Evolutionary conservation across 352 stramenopile genomes (phyloP).

Genomic region (Phytophthora pseudosyringae): DNA sequence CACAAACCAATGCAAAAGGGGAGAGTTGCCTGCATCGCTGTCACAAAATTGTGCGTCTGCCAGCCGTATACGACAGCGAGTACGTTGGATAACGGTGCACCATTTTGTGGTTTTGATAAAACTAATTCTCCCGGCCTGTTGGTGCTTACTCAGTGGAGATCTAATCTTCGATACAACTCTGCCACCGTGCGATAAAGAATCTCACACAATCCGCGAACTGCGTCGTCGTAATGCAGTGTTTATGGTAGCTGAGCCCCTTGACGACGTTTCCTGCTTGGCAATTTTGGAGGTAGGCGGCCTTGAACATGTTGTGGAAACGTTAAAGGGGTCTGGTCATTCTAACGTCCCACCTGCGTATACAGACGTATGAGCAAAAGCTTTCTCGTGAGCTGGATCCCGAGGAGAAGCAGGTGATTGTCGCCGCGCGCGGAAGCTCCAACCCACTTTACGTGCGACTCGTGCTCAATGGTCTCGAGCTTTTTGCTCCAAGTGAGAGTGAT

Average conservation of each 20-base stretch:
- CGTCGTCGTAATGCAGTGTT: conserved; percentile 64
- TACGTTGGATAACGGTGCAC: conserved; percentile 23
- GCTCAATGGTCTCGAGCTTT: conserved; percentile 66
- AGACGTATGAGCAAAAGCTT: conserved; percentile 49
- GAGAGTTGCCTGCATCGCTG: conserved; percentile 46
- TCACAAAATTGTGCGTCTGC: conserved; percentile 50
- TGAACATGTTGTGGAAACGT: neutral
- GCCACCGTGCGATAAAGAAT: conserved; percentile 50
- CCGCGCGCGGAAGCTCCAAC: conserved; percentile 63
- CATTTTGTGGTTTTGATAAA: neutral
- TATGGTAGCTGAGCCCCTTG: conserved; percentile 72
- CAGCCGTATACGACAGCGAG: conserved; percentile 70
- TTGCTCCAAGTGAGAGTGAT: conserved; percentile 35
- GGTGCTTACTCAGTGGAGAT: conserved; percentile 48
- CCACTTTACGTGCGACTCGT: conserved; percentile 72
- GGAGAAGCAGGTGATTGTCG: conserved; percentile 54
- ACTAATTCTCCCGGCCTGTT: conserved; percentile 1
- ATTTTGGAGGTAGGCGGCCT: conserved; percentile 52
- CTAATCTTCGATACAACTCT: conserved; percentile 71
- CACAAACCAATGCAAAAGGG: conserved; percentile 37
- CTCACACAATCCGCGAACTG: conserved; percentile 78
- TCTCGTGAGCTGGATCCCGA: conserved; percentile 33
- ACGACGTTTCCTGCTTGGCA: conserved; percentile 65
- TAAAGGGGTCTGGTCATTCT: neutral
- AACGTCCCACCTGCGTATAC: neutral